Evolutionary conservation across 768 basidiomycete genomes (phyloP).

Genomic region (Trametes punicea): DNA sequence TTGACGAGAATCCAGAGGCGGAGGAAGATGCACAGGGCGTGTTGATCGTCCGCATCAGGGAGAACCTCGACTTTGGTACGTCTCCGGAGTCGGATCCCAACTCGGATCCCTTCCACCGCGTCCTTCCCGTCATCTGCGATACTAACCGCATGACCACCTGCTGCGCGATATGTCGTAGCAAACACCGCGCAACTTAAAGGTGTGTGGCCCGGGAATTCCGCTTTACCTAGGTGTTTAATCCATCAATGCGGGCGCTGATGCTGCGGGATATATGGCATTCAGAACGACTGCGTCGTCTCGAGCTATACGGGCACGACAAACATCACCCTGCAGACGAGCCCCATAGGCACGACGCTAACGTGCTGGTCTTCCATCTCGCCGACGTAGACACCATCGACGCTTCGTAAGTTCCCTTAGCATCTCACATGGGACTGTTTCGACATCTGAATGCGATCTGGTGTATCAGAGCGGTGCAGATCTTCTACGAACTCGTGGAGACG

Average conservation of each 20-base stretch:
- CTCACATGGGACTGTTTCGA: not conserved
- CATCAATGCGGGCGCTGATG: conserved; percentile 13
- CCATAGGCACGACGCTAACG: conserved; percentile 65
- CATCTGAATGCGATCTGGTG: too few relatives aligned
- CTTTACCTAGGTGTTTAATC: not conserved
- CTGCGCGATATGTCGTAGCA: conserved; percentile 43
- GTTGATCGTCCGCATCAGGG: conserved; percentile 85
- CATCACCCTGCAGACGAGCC: conserved; percentile 91
- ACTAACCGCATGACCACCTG: not conserved
- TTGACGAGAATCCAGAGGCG: conserved; percentile 83
- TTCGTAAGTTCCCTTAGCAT: conserved; percentile 52
- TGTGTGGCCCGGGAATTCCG: conserved; percentile 23
- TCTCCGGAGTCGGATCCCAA: not conserved
- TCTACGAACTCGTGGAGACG: conserved; percentile 72
- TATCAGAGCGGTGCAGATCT: conserved; percentile 75
- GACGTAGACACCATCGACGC: conserved; percentile 92
- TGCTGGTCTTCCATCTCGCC: conserved; percentile 88
- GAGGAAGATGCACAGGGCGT: conserved; percentile 78
- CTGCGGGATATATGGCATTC: not conserved
- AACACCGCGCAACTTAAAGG: conserved; percentile 96
- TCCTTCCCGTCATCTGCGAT: not conserved
- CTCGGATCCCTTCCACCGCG: not conserved
- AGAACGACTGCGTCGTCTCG: conserved; percentile 82
- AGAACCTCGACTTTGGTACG: conserved; percentile 88
- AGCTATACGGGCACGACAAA: conserved; percentile 77